Conservation (phyloP, 1,284 basidiomycete genomes). For the Sphagnurus paluster region DNA sequence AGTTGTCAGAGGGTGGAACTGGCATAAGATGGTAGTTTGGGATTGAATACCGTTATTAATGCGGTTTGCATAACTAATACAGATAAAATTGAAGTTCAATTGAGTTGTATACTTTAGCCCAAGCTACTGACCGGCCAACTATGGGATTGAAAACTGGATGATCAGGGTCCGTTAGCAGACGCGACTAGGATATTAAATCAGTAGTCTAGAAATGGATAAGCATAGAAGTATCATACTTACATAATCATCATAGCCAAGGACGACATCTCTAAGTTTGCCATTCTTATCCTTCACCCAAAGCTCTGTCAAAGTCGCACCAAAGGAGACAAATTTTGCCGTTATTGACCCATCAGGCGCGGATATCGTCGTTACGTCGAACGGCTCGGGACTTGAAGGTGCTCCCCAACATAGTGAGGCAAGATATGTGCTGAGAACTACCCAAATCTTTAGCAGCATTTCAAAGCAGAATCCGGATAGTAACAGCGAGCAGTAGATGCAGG, state of each 20-base stretch:
- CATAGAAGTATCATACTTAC: conserved; percentile 33
- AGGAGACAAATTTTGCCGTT: conserved; percentile 52
- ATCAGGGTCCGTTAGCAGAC: conserved; percentile 43
- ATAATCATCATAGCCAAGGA: conserved; percentile 56
- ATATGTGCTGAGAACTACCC: background rate
- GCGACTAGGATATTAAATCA: too few relatives aligned
- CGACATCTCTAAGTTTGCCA: conserved; percentile 45
- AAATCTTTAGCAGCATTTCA: background rate
- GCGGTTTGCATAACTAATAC: conserved; percentile 13
- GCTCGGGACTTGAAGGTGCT: conserved; percentile 28
- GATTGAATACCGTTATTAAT: conserved; percentile 12
- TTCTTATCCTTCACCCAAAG: conserved; percentile 51
- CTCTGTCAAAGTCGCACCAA: conserved; percentile 52
- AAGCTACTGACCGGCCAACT: conserved; percentile 40
- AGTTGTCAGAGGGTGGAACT: background rate
- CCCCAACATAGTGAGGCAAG: background rate
- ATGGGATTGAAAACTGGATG: conserved; percentile 54
- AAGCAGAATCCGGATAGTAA: background rate
- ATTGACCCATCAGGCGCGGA: conserved; percentile 53
- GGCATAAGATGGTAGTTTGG: background rate
- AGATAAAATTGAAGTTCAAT: too few relatives aligned
- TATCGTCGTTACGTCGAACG: conserved; percentile 49
- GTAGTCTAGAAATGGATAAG: too few relatives aligned
- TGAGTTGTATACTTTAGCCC: too few relatives aligned
- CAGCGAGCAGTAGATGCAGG: background rate